Evolutionary conservation across 2,329 filamentous ascomycete species (phyloP), one percentile per base, ranked within the genome.

Genomic region (Dothiorella sarmentorum): DNA sequence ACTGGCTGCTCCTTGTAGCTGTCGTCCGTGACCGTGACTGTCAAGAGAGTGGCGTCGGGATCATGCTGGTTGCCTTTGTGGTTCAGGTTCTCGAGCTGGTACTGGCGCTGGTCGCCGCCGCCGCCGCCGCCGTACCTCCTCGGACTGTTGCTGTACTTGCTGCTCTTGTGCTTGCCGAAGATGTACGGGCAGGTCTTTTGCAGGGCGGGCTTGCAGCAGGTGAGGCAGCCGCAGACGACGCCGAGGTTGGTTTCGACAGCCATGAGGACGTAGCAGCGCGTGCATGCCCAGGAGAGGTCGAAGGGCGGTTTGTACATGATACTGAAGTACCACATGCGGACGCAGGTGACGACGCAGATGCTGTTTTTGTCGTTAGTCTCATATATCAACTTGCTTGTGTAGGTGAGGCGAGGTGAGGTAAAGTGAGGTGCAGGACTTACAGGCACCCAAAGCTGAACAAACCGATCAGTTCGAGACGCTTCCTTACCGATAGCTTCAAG

Each of bases 161-260:
- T 40, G 37, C 37, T 9, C 2, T 22, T 22, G n/a, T n/a, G n/a
- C n/a, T n/a, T n/a, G n/a, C n/a, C n/a, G 29, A 31, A 18, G 7
- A 15, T 9, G 24, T n/a, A 20, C 26, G 88, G 82, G 59, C 91
- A 84, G 20, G 68, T 24, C 9, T 43, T 52, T 40, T 63, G 63
- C 58, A 71, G 55, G 7, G 70, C 61, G 4, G 69, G 70, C 53
- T 70, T 71, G 61, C 65, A 66, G 27, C 65, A 65, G 1, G 68
- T 68, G 1, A 70, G 63, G 31, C 67, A 71, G 40, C 67, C 69
- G 42, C 67, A 70, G 7, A 63, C 61, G 4, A 72, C 67, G 20
- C 67, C 68, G 4, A 69, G 38, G 33, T 66, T 63, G 38, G 60
- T 61, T 53, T 72, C 69, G n/a, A 69, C 61, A 1, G 63, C 64